Base-by-base conservation (phyloP, 768 basidiomycete species). In the Rhizopogon sp. region DNA sequence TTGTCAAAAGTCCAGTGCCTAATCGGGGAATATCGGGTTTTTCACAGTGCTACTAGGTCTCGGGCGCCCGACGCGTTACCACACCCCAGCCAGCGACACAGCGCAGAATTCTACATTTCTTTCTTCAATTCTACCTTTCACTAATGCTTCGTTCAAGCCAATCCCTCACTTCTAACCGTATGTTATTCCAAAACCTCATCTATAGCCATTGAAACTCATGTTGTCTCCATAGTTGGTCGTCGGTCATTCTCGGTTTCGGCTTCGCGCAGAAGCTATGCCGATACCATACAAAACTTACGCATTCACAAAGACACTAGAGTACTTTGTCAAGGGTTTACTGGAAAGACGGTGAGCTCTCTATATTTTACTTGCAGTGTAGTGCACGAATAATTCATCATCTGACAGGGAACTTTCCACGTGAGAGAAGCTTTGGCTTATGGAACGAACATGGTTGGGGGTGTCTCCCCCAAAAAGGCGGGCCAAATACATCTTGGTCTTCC, bases 371-470 rank as follows among this genome's bases (percentile, higher is more conserved):
- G 50, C 10, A 14, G 17, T 35, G 11, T 9, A 54, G 28, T 13
- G 13, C 17, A 25, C 37, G 51, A 28, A 39, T 43, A 29, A 42
- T 51, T 56, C 20, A 66, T 51, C 52, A 41, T 45, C 46, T 37
- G 33, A 25, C 58, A 91, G 96, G 97, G 89, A 60, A 98, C 97
- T 63, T 99, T 99, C 82, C 97, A 99, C 78, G 84, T 85, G 58
- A 87, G 79, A 65, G 93, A 98, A 72, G 95, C 97, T 39, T 72
- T 98, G 59, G 93, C 84, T 49, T 99, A 91, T 67, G 96, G 97
- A 17, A 98, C 96, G 56, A 90, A 87, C 58, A 96, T 98, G 90
- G 92, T 99, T 55, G 97, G 97, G 55, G 97, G 97, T 58, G 94
- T 97, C 52, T 95, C 93, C 2, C 92, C 91, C 39, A 93, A 90